Conservation (phyloP, 2,329 filamentous ascomycete genomes). For the Shiraia bambusicola region DNA sequence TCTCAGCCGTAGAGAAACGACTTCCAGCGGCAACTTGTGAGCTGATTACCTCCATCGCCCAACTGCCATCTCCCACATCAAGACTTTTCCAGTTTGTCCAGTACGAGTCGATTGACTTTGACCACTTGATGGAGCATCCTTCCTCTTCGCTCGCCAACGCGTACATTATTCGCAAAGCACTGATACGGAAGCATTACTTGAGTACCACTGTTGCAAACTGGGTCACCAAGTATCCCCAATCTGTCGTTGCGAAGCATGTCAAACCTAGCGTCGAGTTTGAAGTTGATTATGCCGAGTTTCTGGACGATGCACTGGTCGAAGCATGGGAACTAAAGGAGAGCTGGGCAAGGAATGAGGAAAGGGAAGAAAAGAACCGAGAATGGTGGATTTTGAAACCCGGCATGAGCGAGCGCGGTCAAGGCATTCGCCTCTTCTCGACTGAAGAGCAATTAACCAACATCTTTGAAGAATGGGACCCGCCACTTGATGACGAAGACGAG, state of each 20-base stretch:
- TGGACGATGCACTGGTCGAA: slow-evolving; percentile 90
- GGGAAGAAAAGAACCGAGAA: slow-evolving; percentile 55
- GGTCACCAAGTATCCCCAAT: slow-evolving; percentile 78
- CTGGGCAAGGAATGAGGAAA: slow-evolving; percentile 65
- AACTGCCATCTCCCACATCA: slow-evolving; percentile 49
- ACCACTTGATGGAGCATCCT: slow-evolving; percentile 65
- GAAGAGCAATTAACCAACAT: slow-evolving; percentile 82
- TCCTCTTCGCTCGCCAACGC: slow-evolving; percentile 73
- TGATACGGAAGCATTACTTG: slow-evolving; percentile 95
- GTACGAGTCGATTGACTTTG: slow-evolving; percentile 88
- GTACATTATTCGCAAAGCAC: slow-evolving; percentile 92
- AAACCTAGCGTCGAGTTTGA: slow-evolving; percentile 84
- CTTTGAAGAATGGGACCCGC: slow-evolving; percentile 86
- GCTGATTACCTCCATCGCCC: slow-evolving; percentile 55
- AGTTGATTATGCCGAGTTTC: slow-evolving; percentile 92
- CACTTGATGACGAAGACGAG: slow-evolving; percentile 39
- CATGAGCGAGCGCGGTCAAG: slow-evolving; percentile 95
- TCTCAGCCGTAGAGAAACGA: slow-evolving; percentile 66
- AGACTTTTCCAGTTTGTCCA: slow-evolving; percentile 75
- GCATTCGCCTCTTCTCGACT: slow-evolving; percentile 83
- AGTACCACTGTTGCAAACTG: slow-evolving; percentile 81
- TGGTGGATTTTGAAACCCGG: slow-evolving; percentile 99
- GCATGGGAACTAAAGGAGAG: slow-evolving; percentile 83
- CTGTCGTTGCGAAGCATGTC: slow-evolving; percentile 68
- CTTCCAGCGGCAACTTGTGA: slow-evolving; percentile 59